A percentile compares a stretch with the other conserved stretches of the same genome.
phyloP scores from a whole-genome alignment of 768 basidiomycete genomes.

The Kwoniella sp. region DNA sequence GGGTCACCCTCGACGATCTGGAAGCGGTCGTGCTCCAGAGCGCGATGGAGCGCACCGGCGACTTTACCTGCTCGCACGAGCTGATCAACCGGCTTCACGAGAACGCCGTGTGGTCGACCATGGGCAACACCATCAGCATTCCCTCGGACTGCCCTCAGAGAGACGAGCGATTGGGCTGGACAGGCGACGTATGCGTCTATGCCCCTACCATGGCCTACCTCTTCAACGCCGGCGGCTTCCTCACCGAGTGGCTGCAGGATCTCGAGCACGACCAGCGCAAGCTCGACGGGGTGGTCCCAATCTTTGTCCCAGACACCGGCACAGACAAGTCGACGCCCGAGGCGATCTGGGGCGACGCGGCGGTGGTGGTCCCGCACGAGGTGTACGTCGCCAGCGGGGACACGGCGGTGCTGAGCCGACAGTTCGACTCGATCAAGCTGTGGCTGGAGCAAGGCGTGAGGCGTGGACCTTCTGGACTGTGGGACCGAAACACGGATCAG shows the following conservation, averaged over 20 bases:
- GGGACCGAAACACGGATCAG: conserved; percentile 14
- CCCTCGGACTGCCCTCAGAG: conserved; percentile 48
- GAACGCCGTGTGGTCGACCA: conserved; percentile 35
- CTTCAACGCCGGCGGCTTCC: conserved; percentile 30
- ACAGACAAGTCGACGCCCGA: conserved; percentile 1
- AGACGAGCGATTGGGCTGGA: conserved; percentile 48
- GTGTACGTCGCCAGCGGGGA: conserved; percentile 35
- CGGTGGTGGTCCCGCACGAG: conserved; percentile 35
- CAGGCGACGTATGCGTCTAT: conserved; percentile 45
- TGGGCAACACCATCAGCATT: conserved; percentile 34
- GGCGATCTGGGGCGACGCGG: conserved; percentile 42
- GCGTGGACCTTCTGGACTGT: conserved; percentile 27
- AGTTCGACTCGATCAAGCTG: conserved; percentile 31
- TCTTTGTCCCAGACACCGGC: conserved; percentile 32
- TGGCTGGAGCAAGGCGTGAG: conserved; percentile 44
- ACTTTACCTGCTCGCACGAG: conserved; percentile 34
- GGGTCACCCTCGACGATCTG: conserved; percentile 16
- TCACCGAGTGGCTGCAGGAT: conserved; percentile 41
- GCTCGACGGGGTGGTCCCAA: conserved; percentile 24
- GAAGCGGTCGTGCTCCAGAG: conserved; percentile 27
- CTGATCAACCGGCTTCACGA: conserved; percentile 31
- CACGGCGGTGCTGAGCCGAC: conserved; percentile 17
- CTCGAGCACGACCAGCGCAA: conserved; percentile 30
- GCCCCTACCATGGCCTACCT: conserved; percentile 36
- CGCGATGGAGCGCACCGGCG: conserved; percentile 25